Conservation (phyloP, 1,139 yeast genomes). For the Pichia sp. region DNA sequence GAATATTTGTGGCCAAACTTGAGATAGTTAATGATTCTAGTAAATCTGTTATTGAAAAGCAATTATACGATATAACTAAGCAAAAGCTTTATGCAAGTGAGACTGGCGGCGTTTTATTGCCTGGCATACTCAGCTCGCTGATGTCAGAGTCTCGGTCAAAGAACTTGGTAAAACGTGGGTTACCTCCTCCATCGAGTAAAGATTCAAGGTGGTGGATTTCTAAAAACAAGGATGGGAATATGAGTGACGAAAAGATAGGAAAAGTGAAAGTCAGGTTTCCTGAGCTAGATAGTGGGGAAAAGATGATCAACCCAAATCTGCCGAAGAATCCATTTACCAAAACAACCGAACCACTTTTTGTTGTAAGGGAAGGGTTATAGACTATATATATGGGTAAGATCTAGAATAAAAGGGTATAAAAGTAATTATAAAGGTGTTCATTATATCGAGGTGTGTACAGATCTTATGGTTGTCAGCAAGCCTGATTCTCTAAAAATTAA, state of each 20-base stretch:
- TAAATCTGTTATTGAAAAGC: conserved; percentile 53
- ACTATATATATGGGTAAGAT: background rate
- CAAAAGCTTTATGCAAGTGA: conserved; percentile 28
- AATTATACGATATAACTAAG: conserved; percentile 52
- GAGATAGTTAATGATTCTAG: conserved; percentile 63
- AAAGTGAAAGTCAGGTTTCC: conserved; percentile 61
- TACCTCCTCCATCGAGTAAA: conserved; percentile 91
- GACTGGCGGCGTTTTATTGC: background rate
- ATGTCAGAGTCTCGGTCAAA: conserved; percentile 23
- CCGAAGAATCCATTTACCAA: conserved; percentile 68
- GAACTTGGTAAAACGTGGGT: conserved; percentile 35
- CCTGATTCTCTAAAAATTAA: no score
- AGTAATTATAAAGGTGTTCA: no score
- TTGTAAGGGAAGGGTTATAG: conserved; percentile 18
- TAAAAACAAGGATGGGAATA: conserved; percentile 43
- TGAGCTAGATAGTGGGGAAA: conserved; percentile 35
- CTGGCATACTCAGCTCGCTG: conserved; percentile 20
- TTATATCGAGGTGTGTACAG: no score
- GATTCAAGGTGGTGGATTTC: conserved; percentile 82
- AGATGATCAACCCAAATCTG: conserved; percentile 59
- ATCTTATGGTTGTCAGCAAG: background rate
- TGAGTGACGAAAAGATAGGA: conserved; percentile 56
- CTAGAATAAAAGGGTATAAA: no score
- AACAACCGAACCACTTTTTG: conserved; percentile 39
- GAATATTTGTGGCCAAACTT: conserved; percentile 63